A percentile compares a stretch with the other conserved stretches of the same genome.
Evolutionary conservation across 108 stramenopile species (phyloP).

Genomic region (Licmophora abbreviata): DNA sequence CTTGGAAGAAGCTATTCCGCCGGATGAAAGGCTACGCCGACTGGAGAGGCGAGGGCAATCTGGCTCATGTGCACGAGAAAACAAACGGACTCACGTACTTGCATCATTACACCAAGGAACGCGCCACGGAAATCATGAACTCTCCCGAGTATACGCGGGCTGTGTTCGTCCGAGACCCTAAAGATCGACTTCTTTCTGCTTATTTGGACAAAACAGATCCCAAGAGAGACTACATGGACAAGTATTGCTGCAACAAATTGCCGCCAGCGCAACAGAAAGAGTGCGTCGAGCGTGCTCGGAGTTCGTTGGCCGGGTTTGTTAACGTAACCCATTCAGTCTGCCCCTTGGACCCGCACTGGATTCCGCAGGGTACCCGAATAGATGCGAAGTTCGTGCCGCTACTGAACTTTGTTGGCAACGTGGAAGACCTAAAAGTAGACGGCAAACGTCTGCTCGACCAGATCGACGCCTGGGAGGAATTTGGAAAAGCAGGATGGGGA

Average conservation of each 20-base stretch:
- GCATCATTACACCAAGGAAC: conserved; percentile 22
- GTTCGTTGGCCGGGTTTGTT: conserved; percentile 17
- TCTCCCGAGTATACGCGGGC: conserved; percentile 45
- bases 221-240: conserved; percentile 7
- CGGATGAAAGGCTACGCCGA: conserved; percentile 34
- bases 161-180: conserved; percentile 57
- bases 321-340: conserved; percentile 6
- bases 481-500: conserved; percentile 40
- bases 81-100: conserved; percentile 43
- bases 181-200: conserved; percentile 42
- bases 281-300: background rate
- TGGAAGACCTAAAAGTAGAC: conserved; percentile 24
- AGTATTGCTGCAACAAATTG: conserved; percentile 12
- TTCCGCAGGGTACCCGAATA: conserved; percentile 24
- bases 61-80: conserved; percentile 24
- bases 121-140: conserved; percentile 37
- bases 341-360: conserved; percentile 36
- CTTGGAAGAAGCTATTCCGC: conserved; percentile 34
- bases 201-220: conserved; percentile 41
- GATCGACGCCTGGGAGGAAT: conserved; percentile 14
- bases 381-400: conserved; percentile 29
- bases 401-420: conserved; percentile 35
- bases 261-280: background rate
- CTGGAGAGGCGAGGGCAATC: conserved; percentile 13
- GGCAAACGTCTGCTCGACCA: conserved; percentile 19